Evolutionary conservation across 2,329 filamentous ascomycete genomes (phyloP).

Genomic region (Akanthomyces dipterigenus): DNA sequence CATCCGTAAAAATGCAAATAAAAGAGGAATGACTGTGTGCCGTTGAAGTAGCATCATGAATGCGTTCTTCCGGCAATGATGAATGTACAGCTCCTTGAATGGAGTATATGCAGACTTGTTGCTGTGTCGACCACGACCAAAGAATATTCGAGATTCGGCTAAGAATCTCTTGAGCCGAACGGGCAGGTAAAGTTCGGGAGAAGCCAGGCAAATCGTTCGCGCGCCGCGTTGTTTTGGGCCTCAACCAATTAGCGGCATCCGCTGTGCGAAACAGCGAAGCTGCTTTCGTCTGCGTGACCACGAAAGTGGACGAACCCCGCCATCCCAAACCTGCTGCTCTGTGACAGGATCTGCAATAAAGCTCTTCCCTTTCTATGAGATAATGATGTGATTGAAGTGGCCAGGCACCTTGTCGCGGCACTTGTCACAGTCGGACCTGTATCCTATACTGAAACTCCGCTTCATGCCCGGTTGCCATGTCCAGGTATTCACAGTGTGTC

Average conservation of each 20-base stretch:
- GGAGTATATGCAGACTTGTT: not conserved
- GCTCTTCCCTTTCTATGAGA: constrained; percentile 41
- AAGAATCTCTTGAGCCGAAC: not conserved
- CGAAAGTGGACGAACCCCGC: constrained; percentile 20
- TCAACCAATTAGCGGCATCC: not conserved
- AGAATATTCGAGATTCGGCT: not conserved
- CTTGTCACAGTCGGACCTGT: constrained; percentile 70
- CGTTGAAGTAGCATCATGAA: not conserved
- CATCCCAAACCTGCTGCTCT: constrained; percentile 17
- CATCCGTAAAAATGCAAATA: constrained; percentile 9
- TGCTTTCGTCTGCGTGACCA: constrained; percentile 16
- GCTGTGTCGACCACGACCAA: not conserved
- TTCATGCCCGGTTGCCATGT: constrained; percentile 58
- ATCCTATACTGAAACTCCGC: constrained; percentile 71
- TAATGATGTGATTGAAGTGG: constrained; percentile 74
- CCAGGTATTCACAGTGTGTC: constrained; percentile 55
- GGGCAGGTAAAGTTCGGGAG: not conserved
- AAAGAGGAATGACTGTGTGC: not conserved
- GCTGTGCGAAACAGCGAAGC: constrained; percentile 8
- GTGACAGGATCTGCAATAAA: constrained; percentile 21
- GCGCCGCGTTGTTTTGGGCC: not conserved
- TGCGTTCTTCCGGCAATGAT: not conserved
- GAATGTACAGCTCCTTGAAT: constrained; percentile 5
- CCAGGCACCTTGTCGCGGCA: constrained; percentile 68
- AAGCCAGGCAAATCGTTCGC: not conserved